A percentile compares a stretch with the other conserved stretches of the same genome.
phyloP scores from a whole-genome alignment of 108 stramenopile species.

The Aurantiochytrium sp. region DNA sequence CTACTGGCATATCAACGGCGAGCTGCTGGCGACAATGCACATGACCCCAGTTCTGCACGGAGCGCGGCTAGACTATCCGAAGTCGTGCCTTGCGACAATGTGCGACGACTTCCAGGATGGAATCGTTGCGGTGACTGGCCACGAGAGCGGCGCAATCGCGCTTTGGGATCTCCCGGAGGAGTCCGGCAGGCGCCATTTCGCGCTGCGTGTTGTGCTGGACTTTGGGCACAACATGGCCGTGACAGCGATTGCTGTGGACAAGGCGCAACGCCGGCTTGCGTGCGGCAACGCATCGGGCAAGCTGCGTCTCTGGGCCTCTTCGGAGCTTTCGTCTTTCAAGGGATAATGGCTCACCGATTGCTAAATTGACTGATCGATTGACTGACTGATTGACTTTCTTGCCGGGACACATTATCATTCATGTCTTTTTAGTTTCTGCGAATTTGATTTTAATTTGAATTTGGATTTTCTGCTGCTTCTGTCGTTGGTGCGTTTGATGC shows the following conservation, averaged over 20 bases:
- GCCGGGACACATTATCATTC: background rate
- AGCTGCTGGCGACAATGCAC: background rate
- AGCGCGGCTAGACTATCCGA: background rate
- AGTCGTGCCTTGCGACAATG: background rate
- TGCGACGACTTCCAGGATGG: constrained; percentile 10
- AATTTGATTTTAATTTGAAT: too few relatives aligned
- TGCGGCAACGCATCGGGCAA: background rate
- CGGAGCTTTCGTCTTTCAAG: background rate
- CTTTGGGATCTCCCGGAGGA: background rate
- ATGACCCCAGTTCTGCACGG: background rate
- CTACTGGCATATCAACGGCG: background rate
- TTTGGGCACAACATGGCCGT: background rate
- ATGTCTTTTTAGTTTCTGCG: too few relatives aligned
- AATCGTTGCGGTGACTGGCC: background rate
- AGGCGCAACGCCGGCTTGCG: constrained; percentile 1
- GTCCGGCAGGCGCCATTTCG: background rate
- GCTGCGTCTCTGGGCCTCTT: background rate
- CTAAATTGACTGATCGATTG: too few relatives aligned
- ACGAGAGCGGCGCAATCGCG: background rate
- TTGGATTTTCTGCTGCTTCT: too few relatives aligned
- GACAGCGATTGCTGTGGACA: background rate
- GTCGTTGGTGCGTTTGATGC: too few relatives aligned
- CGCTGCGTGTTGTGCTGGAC: background rate
- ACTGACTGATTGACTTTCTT: too few relatives aligned
- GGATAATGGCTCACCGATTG: background rate